Conservation (phyloP, 2,329 filamentous ascomycete genomes). For the Ophiostoma quercus region DNA sequence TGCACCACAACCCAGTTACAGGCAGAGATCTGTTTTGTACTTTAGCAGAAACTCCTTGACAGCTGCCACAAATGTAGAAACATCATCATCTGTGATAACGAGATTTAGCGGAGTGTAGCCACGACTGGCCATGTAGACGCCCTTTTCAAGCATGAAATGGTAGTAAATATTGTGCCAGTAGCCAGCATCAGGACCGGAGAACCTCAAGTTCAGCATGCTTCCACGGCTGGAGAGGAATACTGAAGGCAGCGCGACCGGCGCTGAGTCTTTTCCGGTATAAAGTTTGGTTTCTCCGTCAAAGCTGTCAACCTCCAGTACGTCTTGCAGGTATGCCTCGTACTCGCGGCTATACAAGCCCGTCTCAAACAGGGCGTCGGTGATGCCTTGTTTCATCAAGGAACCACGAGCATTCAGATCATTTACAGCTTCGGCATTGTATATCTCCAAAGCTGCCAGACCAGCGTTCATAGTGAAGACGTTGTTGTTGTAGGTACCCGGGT, state of each 20-base stretch:
- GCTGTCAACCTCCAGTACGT: constrained; percentile 26
- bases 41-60: constrained; percentile 22
- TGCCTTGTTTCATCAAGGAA: constrained; percentile 29
- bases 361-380: constrained; percentile 32
- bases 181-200: constrained; percentile 35
- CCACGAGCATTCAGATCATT: constrained; percentile 34
- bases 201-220: constrained; percentile 35
- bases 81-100: constrained; percentile 28
- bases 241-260: constrained; percentile 16
- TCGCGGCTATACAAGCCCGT: constrained; percentile 31
- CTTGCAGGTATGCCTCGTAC: neutral
- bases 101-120: constrained; percentile 29
- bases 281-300: constrained; percentile 16
- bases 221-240: constrained; percentile 31
- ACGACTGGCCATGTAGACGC: constrained; percentile 30
- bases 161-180: constrained; percentile 29
- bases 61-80: constrained; percentile 27
- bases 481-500: constrained; percentile 61
- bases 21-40: constrained; percentile 16
- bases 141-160: constrained; percentile 30
- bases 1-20: neutral
- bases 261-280: constrained; percentile 17
- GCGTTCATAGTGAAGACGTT: constrained; percentile 55
- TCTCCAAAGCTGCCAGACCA: constrained; percentile 40
- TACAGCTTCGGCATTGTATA: constrained; percentile 36